Percentiles rank a stretch among this genome's conserved stretches.
phyloP scores from a whole-genome alignment of 176 grass and related monocot genomes.

The bread wheat (Triticum aestivum) region IWGSC_CS_RefSeq_v2.1 NC_057807.1:621036712-621037211 shows the following conservation, averaged over 20 bases:
- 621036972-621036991: not conserved
- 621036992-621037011: not conserved
- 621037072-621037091: not conserved
- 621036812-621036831: constrained; percentile 11
- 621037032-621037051: not conserved
- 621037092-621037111: not conserved
- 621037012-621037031: not conserved
- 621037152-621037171: not conserved
- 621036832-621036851: not conserved
- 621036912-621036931: not conserved
- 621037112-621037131: not conserved
- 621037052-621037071: not conserved
- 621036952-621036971: not conserved
- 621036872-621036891: not conserved
- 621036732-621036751: too few relatives aligned
- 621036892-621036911: not conserved
- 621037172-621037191: not conserved
- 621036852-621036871: not conserved
- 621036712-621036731: not conserved
- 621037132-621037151: not conserved
- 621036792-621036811: not conserved
- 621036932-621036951: not conserved
- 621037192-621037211: not conserved
- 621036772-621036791: too few relatives aligned
- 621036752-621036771: too few relatives aligned